phyloP scores from a whole-genome alignment of 805 yeast species.

The Wickerhamiella siamensis region DNA sequence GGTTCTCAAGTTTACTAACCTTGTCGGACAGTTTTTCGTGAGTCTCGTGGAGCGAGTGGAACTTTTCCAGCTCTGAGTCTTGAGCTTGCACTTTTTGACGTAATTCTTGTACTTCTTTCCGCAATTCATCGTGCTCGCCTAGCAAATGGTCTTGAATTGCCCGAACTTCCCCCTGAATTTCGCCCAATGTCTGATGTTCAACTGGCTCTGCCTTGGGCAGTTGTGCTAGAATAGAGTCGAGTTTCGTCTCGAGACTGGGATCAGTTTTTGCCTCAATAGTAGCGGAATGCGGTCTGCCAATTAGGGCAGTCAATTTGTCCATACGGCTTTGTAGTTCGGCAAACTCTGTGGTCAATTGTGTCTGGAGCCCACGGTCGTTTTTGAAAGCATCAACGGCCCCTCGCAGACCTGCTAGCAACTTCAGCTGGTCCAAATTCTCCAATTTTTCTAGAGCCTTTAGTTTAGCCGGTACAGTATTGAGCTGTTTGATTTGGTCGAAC shows the following conservation, averaged over 20 bases:
- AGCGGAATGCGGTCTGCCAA: neutral
- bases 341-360: neutral
- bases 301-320: neutral
- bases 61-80: constrained; percentile 1
- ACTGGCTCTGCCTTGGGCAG: neutral
- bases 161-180: constrained; percentile 14
- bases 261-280: no score
- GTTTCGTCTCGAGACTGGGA: neutral
- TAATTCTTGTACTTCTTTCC: constrained; percentile 7
- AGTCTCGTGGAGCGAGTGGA: neutral
- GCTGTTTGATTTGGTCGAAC: neutral
- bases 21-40: constrained; percentile 3
- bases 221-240: neutral
- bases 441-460: neutral
- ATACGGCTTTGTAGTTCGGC: neutral
- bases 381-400: neutral
- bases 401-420: neutral
- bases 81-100: neutral
- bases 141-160: constrained; percentile 15
- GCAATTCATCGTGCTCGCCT: constrained; percentile 7
- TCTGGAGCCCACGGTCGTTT: neutral
- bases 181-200: no score
- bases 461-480: neutral
- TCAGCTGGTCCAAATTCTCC: neutral
- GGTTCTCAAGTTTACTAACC: constrained; percentile 8